Conservation (phyloP, 345 rosid genomes). For the Bruguiera gymnorhiza region DNA sequence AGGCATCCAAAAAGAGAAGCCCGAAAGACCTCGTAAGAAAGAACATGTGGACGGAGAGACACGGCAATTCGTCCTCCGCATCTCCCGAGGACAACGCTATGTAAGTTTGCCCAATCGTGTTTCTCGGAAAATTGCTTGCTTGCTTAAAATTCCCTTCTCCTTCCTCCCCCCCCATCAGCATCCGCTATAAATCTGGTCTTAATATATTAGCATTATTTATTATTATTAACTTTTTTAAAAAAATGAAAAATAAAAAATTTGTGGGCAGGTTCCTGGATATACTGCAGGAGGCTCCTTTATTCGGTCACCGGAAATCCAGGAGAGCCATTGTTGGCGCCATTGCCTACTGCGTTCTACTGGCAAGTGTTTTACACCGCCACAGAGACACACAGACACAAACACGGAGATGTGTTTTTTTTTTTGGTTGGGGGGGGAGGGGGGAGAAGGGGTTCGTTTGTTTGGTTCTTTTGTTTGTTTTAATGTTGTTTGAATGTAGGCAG, state of each 20-base stretch:
- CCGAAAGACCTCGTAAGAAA: not conserved
- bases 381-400: no score
- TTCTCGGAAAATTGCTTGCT: no score
- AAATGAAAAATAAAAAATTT: no score
- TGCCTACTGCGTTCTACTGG: conserved; percentile 63
- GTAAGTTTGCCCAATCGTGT: conserved; percentile 3
- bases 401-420: no score
- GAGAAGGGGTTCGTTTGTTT: not conserved
- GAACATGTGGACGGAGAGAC: conserved; percentile 25
- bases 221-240: not conserved
- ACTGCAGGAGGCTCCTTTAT: conserved; percentile 85
- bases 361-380: conserved; percentile 21
- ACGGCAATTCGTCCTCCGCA: conserved; percentile 19
- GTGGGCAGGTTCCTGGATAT: conserved; percentile 72
- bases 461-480: not conserved
- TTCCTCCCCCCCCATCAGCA: no score
- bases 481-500: conserved; percentile 45
- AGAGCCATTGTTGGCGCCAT: conserved; percentile 63
- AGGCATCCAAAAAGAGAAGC: no score
- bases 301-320: conserved; percentile 87
- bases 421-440: no score
- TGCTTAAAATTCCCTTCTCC: no score
- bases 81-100: conserved; percentile 27
- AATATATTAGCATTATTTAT: no score
- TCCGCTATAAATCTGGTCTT: no score